Conservation (phyloP, 805 yeast genomes). For the Starmerella vaccinii region DNA sequence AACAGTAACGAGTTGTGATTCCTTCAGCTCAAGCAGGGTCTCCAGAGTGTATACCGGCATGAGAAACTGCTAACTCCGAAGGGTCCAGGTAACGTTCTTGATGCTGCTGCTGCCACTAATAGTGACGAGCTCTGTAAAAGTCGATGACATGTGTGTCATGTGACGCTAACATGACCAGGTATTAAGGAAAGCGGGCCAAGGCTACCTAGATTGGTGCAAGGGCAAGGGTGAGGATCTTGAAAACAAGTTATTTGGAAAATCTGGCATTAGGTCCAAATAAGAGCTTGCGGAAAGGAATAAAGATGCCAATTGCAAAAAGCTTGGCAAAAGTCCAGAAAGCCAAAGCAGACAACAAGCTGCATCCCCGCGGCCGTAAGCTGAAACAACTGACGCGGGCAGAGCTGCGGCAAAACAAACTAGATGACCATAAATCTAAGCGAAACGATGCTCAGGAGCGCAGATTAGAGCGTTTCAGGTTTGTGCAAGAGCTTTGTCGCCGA, state of each 20-base stretch:
- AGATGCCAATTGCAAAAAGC: conserved; percentile 61
- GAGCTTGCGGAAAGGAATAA: neutral
- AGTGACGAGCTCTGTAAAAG: neutral
- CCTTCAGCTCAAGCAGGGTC: conserved; percentile 24
- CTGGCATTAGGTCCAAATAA: neutral
- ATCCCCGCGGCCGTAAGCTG: conserved; percentile 83
- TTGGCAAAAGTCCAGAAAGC: conserved; percentile 51
- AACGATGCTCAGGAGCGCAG: conserved; percentile 40
- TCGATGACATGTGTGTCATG: neutral
- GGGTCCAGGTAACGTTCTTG: neutral
- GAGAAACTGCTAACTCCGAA: neutral
- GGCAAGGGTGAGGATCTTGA: neutral
- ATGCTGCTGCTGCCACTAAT: neutral
- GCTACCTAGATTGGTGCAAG: neutral
- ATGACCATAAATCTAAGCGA: conserved; percentile 43
- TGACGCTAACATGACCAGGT: neutral
- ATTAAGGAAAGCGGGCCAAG: too few species aligned
- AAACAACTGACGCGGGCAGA: conserved; percentile 79
- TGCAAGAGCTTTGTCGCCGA: conserved; percentile 10
- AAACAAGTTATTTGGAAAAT: neutral
- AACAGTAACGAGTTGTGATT: conserved; percentile 25
- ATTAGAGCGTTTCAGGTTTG: conserved; percentile 19
- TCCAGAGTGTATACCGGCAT: conserved; percentile 29
- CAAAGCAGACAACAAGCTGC: conserved; percentile 47
- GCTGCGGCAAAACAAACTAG: conserved; percentile 64